phyloP scores from a whole-genome alignment of 1,284 basidiomycete genomes.

The Heterobasidion occidentale region DNA sequence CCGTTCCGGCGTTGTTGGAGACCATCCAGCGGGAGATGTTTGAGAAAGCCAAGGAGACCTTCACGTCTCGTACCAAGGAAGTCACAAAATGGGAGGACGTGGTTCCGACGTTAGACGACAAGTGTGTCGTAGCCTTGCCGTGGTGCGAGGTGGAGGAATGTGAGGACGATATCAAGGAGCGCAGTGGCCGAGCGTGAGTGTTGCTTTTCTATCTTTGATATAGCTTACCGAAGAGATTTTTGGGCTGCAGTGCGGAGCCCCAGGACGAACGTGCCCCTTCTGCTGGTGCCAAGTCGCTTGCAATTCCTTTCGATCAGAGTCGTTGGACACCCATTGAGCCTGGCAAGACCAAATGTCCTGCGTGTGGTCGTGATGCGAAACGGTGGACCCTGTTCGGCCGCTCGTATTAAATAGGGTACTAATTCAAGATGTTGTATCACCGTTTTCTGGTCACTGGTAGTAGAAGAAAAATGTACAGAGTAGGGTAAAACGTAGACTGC shows the following conservation, averaged over 20 bases:
- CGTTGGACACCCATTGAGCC: slow-evolving; percentile 71
- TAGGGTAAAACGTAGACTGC: not conserved
- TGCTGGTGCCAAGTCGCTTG: slow-evolving; percentile 96
- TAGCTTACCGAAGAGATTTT: slow-evolving; percentile 9
- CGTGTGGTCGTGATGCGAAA: slow-evolving; percentile 81
- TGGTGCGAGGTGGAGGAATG: slow-evolving; percentile 96
- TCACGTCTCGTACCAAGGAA: slow-evolving; percentile 67
- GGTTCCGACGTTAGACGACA: slow-evolving; percentile 85
- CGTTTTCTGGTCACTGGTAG: not conserved
- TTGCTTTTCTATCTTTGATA: slow-evolving; percentile 1
- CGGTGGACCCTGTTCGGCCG: slow-evolving; percentile 90
- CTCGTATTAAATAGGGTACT: slow-evolving; percentile 49
- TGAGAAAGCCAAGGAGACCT: slow-evolving; percentile 66
- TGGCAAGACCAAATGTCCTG: slow-evolving; percentile 80
- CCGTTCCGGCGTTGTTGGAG: slow-evolving; percentile 66
- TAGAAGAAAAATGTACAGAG: not conserved
- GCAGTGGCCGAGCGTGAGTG: slow-evolving; percentile 78
- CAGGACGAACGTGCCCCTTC: slow-evolving; percentile 93
- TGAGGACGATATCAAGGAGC: slow-evolving; percentile 98
- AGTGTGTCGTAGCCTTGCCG: slow-evolving; percentile 85
- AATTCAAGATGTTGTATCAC: not conserved
- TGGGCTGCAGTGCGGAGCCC: slow-evolving; percentile 58
- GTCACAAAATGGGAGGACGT: slow-evolving; percentile 89
- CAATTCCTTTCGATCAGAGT: slow-evolving; percentile 93
- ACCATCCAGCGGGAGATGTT: slow-evolving; percentile 92